phyloP scores from a whole-genome alignment of 768 basidiomycete genomes.

The Postia placenta region DNA sequence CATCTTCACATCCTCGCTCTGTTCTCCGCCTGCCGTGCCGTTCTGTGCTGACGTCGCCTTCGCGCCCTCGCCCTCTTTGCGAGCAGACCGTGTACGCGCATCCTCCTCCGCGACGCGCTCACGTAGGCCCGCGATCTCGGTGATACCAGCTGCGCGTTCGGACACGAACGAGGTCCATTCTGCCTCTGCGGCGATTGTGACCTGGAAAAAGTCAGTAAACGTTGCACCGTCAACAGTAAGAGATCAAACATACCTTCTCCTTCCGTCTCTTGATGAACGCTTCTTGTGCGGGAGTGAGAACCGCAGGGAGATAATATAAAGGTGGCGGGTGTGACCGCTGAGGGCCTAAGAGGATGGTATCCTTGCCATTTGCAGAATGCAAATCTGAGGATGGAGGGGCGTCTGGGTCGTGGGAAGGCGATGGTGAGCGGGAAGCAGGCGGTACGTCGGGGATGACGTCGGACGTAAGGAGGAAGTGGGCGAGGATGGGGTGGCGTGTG shows the following conservation, averaged over 20 bases:
- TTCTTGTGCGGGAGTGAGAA: constrained; percentile 65
- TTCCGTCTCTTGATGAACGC: constrained; percentile 57
- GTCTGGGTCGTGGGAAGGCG: not conserved
- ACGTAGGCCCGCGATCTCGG: constrained; percentile 57
- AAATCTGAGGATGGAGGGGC: constrained; percentile 11
- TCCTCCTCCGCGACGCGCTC: constrained; percentile 65
- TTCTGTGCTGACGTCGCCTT: not conserved
- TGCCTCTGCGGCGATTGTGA: constrained; percentile 52
- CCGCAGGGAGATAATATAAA: constrained; percentile 68
- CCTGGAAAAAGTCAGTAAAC: constrained; percentile 31
- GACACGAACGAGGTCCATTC: constrained; percentile 63
- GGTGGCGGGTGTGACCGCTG: constrained; percentile 70
- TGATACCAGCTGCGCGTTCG: constrained; percentile 52
- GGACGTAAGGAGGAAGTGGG: constrained; percentile 72
- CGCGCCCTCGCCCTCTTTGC: not conserved
- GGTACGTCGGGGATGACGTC: constrained; percentile 45
- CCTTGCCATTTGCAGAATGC: not conserved
- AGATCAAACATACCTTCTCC: constrained; percentile 42
- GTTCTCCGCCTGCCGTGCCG: not conserved
- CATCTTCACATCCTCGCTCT: not conserved
- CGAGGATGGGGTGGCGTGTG: constrained; percentile 62
- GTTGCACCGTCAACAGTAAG: not conserved
- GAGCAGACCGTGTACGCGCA: constrained; percentile 29
- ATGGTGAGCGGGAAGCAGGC: not conserved
- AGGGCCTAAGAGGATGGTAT: constrained; percentile 16